Percentiles rank a stretch among this genome's conserved stretches.
These are phyloP conservation scores for Candida silvicultrix DNA, from an alignment of 805 yeast genomes.

Conservation along the genomic window DNA sequence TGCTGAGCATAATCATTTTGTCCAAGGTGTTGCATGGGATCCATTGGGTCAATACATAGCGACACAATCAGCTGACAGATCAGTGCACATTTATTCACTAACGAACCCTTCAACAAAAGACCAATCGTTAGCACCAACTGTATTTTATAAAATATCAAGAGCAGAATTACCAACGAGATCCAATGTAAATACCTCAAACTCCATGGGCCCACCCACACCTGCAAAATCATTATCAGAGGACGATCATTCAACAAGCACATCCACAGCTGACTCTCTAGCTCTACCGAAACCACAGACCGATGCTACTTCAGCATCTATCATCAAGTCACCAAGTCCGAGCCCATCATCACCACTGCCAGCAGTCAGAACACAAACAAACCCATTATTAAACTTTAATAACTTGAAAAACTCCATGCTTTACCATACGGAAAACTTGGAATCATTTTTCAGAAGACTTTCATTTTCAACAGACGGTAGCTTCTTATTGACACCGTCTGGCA, in stretches of 20 bases:
- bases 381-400: slow-evolving; percentile 21
- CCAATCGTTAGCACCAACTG: slow-evolving; percentile 29
- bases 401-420: slow-evolving; percentile 44
- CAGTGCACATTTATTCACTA: slow-evolving; percentile 63
- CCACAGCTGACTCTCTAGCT: background rate
- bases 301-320: slow-evolving; percentile 23
- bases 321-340: slow-evolving; percentile 17
- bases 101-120: slow-evolving; percentile 8
- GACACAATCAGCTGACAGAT: slow-evolving; percentile 86
- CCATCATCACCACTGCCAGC: slow-evolving; percentile 37
- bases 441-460: slow-evolving; percentile 80
- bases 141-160: slow-evolving; percentile 43
- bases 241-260: background rate
- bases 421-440: slow-evolving; percentile 82
- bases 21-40: slow-evolving; percentile 97
- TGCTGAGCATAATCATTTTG: slow-evolving; percentile 78
- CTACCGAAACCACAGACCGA: background rate
- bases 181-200: background rate
- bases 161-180: slow-evolving; percentile 46
- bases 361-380: slow-evolving; percentile 22
- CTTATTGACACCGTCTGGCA: slow-evolving; percentile 73
- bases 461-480: slow-evolving; percentile 90
- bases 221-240: background rate
- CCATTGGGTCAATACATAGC: slow-evolving; percentile 73
- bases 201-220: background rate